Evolutionary conservation across 345 rosid species (phyloP).

Genomic region (Moricandia arvensis): DNA sequence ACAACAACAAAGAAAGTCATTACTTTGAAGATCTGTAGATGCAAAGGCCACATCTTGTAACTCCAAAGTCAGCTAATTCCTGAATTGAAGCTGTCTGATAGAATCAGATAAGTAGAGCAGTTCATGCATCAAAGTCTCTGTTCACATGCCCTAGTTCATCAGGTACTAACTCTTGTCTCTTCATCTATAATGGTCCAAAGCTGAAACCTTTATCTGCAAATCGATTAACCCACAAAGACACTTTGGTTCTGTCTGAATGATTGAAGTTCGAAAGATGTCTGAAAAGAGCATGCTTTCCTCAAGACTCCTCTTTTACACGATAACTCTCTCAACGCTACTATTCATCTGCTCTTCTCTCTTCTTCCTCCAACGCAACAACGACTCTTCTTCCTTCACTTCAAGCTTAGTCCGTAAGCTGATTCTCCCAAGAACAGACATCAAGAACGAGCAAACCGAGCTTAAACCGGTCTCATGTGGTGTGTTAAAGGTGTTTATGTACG

Average conservation of each 20-base stretch:
- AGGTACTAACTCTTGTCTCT: constrained; percentile 18
- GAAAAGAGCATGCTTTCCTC: constrained; percentile 57
- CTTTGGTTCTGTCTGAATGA: constrained; percentile 14
- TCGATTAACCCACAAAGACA: background rate
- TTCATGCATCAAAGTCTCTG: background rate
- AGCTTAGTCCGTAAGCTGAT: constrained; percentile 57
- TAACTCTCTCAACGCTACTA: constrained; percentile 50
- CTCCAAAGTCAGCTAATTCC: constrained; percentile 1
- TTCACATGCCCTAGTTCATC: constrained; percentile 4
- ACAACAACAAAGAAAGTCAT: too few species aligned
- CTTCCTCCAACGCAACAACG: constrained; percentile 59
- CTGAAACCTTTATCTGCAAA: constrained; percentile 10
- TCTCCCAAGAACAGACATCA: constrained; percentile 55
- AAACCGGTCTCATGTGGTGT: constrained; percentile 37
- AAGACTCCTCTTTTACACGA: constrained; percentile 56
- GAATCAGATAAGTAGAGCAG: background rate
- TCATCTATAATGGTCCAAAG: constrained; percentile 15
- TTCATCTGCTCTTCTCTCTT: constrained; percentile 56
- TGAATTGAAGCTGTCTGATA: background rate
- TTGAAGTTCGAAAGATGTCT: constrained; percentile 42
- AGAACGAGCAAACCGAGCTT: constrained; percentile 30
- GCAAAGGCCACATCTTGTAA: constrained; percentile 15
- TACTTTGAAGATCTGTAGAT: background rate
- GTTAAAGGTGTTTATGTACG: constrained; percentile 79
- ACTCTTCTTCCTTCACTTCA: constrained; percentile 52